Conservation (phyloP, 2,329 filamentous ascomycete species). For the Lasiodiplodia hormozganensis region DNA sequence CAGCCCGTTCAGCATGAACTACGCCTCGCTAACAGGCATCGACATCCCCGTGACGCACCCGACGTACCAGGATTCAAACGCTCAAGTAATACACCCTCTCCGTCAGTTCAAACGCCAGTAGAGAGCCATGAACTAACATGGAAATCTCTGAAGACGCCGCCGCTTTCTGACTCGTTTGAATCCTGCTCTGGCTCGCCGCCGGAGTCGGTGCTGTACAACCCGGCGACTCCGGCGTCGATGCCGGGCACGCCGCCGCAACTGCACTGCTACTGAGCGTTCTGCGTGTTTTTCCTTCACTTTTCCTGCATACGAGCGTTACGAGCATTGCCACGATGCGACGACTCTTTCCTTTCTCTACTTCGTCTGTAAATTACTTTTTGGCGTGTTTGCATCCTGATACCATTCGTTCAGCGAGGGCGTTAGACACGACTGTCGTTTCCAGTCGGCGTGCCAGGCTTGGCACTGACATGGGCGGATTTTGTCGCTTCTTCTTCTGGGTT, state of each 20-base stretch:
- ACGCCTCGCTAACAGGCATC: conserved; percentile 69
- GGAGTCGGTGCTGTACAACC: conserved; percentile 51
- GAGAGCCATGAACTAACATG: conserved; percentile 33
- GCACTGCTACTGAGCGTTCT: conserved; percentile 38
- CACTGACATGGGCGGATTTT: conserved; percentile 20
- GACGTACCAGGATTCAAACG: conserved; percentile 69
- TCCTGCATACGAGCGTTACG: conserved; percentile 27
- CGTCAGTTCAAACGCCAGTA: conserved; percentile 34
- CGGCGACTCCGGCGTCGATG: conserved; percentile 76
- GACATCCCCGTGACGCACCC: conserved; percentile 66
- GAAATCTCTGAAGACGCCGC: conserved; percentile 67
- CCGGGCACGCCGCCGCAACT: conserved; percentile 70
- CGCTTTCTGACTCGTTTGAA: conserved; percentile 76
- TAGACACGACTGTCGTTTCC: conserved; percentile 28
- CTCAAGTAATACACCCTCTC: conserved; percentile 73
- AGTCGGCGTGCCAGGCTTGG: conserved; percentile 15
- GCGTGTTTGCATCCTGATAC: conserved; percentile 20
- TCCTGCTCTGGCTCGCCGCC: conserved; percentile 57
- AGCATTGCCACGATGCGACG: conserved; percentile 26
- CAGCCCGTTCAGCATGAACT: conserved; percentile 72
- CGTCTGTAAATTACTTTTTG: conserved; percentile 26
- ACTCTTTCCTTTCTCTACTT: conserved; percentile 23
- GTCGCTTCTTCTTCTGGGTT: conserved; percentile 7
- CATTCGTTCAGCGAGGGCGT: conserved; percentile 30
- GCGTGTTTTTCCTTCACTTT: conserved; percentile 3